phyloP scores from a whole-genome alignment of 371 early-diverging fungal species.

The Mucor mucedo region DNA sequence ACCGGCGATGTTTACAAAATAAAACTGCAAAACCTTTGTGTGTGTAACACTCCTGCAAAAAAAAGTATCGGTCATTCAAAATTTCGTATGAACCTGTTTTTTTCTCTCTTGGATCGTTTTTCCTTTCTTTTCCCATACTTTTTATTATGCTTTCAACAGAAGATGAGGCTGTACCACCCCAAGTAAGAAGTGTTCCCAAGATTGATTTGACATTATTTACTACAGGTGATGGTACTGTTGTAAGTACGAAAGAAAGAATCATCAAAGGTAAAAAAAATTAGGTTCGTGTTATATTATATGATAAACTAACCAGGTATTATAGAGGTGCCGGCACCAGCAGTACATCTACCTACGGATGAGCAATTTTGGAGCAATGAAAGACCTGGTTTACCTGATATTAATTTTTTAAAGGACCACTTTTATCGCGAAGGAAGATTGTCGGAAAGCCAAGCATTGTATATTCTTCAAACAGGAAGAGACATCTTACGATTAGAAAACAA shows the following conservation, averaged over 20 bases:
- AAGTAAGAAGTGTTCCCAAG: slow-evolving; percentile 30
- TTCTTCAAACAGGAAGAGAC: slow-evolving; percentile 81
- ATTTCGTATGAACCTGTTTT: not conserved
- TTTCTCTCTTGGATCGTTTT: not conserved
- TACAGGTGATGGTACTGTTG: slow-evolving; percentile 75
- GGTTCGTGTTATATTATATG: not conserved
- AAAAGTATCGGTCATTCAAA: not conserved
- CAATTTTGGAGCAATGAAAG: slow-evolving; percentile 65
- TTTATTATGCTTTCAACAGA: slow-evolving; percentile 5
- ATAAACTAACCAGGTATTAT: not conserved
- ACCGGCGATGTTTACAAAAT: too few species aligned
- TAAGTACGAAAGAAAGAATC: slow-evolving; percentile 76
- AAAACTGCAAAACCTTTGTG: not conserved
- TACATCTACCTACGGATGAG: slow-evolving; percentile 54
- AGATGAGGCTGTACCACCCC: not conserved
- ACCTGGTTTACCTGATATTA: slow-evolving; percentile 80
- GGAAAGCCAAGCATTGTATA: slow-evolving; percentile 89
- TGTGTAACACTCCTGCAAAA: not conserved
- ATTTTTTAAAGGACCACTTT: slow-evolving; percentile 89
- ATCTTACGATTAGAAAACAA: slow-evolving; percentile 82
- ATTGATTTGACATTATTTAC: slow-evolving; percentile 78
- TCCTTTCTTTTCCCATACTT: slow-evolving; percentile 1
- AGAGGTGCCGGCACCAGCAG: slow-evolving; percentile 59
- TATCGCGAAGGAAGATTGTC: slow-evolving; percentile 89
- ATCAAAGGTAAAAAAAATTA: slow-evolving; percentile 62